Evolutionary conservation across 2,329 filamentous ascomycete genomes (phyloP).

Genomic region (Tolypocladium capitatum): DNA sequence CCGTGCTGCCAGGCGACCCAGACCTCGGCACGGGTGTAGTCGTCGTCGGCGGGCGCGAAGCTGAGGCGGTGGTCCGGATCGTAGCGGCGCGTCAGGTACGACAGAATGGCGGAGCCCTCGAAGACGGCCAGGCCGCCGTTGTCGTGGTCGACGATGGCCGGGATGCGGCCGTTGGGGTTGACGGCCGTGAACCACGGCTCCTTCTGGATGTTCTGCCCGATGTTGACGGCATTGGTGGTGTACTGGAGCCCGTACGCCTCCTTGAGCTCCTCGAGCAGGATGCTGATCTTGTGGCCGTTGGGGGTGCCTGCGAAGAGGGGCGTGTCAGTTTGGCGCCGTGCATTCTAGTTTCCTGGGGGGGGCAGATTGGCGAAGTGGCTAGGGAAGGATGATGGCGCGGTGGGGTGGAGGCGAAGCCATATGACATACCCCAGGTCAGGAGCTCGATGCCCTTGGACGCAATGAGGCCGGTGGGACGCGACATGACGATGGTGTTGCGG

Average conservation of each 20-base stretch:
- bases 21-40: constrained; percentile 19
- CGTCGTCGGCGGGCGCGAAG: constrained; percentile 23
- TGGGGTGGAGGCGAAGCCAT: not conserved
- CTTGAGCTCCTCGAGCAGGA: constrained; percentile 53
- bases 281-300: constrained; percentile 43
- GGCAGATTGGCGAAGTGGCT: too few relatives aligned
- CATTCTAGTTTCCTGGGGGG: not conserved
- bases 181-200: constrained; percentile 51
- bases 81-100: constrained; percentile 61
- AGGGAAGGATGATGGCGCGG: not conserved
- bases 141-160: constrained; percentile 54
- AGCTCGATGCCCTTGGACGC: constrained; percentile 53
- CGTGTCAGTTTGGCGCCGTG: not conserved
- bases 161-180: constrained; percentile 53
- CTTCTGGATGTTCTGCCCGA: constrained; percentile 50
- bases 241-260: constrained; percentile 50
- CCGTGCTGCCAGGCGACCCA: constrained; percentile 63
- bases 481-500: constrained; percentile 8
- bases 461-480: constrained; percentile 37
- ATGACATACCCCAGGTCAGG: constrained; percentile 35
- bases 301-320: constrained; percentile 25
- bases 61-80: constrained; percentile 39
- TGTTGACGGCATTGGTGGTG: constrained; percentile 45
- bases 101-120: constrained; percentile 60
- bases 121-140: constrained; percentile 51